phyloP scores from a whole-genome alignment of 495 filamentous ascomycete genomes.

The Aspergillus asperescens region DNA sequence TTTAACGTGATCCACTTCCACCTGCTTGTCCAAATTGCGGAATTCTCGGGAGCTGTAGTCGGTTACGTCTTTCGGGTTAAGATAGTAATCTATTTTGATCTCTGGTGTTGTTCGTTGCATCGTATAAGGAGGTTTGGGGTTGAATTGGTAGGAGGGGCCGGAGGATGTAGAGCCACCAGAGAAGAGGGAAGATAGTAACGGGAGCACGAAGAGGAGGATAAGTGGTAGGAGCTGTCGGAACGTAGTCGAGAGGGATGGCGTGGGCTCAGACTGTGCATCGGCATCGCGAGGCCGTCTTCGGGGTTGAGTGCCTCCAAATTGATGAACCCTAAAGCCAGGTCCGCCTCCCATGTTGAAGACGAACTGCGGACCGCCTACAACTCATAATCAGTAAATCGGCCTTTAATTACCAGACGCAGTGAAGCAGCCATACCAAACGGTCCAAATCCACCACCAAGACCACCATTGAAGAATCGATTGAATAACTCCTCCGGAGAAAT shows the following conservation, averaged over 20 bases:
- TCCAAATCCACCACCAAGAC: conserved; percentile 49
- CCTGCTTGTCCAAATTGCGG: conserved; percentile 65
- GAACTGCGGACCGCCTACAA: conserved; percentile 70
- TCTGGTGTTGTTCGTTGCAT: conserved; percentile 62
- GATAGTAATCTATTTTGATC: conserved; percentile 72
- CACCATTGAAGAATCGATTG: conserved; percentile 82
- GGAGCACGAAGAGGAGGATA: conserved; percentile 81
- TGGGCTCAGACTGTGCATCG: conserved; percentile 47
- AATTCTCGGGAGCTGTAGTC: conserved; percentile 63
- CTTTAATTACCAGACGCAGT: not conserved
- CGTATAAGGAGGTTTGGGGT: conserved; percentile 65
- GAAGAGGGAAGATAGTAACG: conserved; percentile 77
- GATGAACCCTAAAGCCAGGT: conserved; percentile 76
- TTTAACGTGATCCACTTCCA: conserved; percentile 66
- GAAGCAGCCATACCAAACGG: conserved; percentile 54
- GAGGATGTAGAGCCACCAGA: conserved; percentile 51
- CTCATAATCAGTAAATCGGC: not conserved
- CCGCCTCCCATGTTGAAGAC: conserved; percentile 88
- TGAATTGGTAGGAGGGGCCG: conserved; percentile 67
- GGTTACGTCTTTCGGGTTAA: conserved; percentile 72
- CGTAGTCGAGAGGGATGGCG: conserved; percentile 40
- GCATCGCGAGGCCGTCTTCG: conserved; percentile 65
- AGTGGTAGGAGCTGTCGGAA: conserved; percentile 72
- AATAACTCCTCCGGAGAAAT: conserved; percentile 97
- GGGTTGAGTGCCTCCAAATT: conserved; percentile 68